Conservation (phyloP, 257 asterid species). For the Solanum tacnaense region DNA sequence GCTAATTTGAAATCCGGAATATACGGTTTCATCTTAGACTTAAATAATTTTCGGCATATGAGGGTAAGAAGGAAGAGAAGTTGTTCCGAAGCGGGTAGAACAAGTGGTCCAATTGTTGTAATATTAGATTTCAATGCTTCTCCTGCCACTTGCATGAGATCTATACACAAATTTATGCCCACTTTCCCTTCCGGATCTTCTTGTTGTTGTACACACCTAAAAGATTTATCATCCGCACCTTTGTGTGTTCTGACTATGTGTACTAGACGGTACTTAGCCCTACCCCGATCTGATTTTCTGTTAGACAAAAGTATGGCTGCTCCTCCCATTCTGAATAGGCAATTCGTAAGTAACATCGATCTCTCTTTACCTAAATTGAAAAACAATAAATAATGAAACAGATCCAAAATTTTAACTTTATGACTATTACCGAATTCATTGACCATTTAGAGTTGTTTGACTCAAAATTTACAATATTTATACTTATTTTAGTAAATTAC, state of each 20-base stretch:
- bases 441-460: neutral
- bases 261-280: slow-evolving; percentile 34
- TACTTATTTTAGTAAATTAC: neutral
- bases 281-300: neutral
- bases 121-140: slow-evolving; percentile 54
- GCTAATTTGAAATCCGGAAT: slow-evolving; percentile 53
- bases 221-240: slow-evolving; percentile 43
- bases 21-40: slow-evolving; percentile 24
- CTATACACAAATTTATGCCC: slow-evolving; percentile 42
- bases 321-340: slow-evolving; percentile 25
- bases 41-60: slow-evolving; percentile 21
- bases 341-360: slow-evolving; percentile 20
- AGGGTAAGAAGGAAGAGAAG: slow-evolving; percentile 26
- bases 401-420: neutral
- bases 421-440: neutral
- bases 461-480: neutral
- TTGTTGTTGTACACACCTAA: slow-evolving; percentile 39
- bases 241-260: slow-evolving; percentile 48
- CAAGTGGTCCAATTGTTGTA: slow-evolving; percentile 52
- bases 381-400: neutral
- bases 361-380: slow-evolving; percentile 10
- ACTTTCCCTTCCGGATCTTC: slow-evolving; percentile 43
- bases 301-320: slow-evolving; percentile 19
- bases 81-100: slow-evolving; percentile 59
- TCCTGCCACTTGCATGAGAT: slow-evolving; percentile 49